Evolutionary conservation across 352 stramenopile genomes (phyloP).

Genomic region (Pythium chondricola): DNA sequence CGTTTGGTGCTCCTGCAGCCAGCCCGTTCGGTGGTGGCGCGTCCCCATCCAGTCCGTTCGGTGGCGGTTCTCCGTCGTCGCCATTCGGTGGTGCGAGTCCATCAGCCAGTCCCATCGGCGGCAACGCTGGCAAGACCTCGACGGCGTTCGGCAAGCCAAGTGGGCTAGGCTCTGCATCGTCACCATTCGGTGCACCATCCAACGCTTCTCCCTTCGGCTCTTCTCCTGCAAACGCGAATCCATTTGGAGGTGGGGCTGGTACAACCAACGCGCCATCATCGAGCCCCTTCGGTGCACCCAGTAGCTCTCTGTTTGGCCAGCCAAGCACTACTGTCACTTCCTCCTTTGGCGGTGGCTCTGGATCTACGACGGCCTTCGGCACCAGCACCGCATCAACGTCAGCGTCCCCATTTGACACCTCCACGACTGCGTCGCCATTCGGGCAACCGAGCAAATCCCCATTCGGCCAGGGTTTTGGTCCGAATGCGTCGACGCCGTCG

Average conservation of each 20-base stretch:
- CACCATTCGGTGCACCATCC: constrained; percentile 1
- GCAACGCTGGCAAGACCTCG: neutral
- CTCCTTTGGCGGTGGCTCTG: neutral
- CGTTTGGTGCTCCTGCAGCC: constrained; percentile 14
- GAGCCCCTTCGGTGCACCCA: neutral
- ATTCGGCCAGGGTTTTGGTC: no score
- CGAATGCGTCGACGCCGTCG: no score
- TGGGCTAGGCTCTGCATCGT: neutral
- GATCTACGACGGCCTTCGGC: constrained; percentile 4
- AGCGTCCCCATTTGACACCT: constrained; percentile 9
- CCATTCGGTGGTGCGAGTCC: no score
- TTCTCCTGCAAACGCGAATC: neutral
- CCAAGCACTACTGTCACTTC: no score
- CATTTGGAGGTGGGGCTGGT: no score
- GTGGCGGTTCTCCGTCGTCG: no score
- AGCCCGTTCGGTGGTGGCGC: constrained; percentile 26
- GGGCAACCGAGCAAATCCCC: neutral
- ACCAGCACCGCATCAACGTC: constrained; percentile 2
- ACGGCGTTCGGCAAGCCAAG: constrained; percentile 1
- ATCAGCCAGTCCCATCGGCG: no score
- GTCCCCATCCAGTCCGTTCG: no score
- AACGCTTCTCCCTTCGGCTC: constrained; percentile 3
- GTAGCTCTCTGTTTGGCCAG: constrained; percentile 6
- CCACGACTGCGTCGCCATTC: constrained; percentile 7
- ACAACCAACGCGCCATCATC: neutral